Conservation (phyloP, 495 filamentous ascomycete species). For the Lasiosphaeria hispida region DNA sequence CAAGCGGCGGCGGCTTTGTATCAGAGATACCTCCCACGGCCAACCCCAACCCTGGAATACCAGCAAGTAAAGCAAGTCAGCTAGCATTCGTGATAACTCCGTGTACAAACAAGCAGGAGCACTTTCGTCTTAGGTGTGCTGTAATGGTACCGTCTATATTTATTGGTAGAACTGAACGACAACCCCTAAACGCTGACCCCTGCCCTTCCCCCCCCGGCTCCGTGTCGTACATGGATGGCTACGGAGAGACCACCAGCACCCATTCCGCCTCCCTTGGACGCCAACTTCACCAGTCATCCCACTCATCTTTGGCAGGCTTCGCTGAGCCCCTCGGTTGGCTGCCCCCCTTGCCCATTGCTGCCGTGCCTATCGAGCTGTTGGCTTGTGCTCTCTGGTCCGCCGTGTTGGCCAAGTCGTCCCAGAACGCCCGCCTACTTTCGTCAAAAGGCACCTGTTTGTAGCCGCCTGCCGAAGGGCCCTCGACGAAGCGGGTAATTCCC, state of each 20-base stretch:
- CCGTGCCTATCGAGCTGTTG: slow-evolving; percentile 63
- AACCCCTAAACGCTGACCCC: no score
- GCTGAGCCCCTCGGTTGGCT: slow-evolving; percentile 34
- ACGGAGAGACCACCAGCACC: not conserved
- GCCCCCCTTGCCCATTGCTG: slow-evolving; percentile 62
- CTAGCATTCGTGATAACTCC: not conserved
- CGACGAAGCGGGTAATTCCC: slow-evolving; percentile 78
- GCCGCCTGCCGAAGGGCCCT: slow-evolving; percentile 45
- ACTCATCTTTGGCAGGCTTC: slow-evolving; percentile 52
- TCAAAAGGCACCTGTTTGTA: slow-evolving; percentile 39
- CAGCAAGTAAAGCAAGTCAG: not conserved
- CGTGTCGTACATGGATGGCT: not conserved
- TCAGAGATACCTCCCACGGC: not conserved
- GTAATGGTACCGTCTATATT: no score
- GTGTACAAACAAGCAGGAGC: not conserved
- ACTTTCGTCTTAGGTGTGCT: no score
- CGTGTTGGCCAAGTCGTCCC: slow-evolving; percentile 71
- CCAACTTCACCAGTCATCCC: slow-evolving; percentile 61
- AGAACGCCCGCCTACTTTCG: slow-evolving; percentile 79
- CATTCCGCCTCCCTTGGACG: slow-evolving; percentile 8
- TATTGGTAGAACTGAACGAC: no score
- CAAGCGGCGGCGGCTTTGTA: slow-evolving; percentile 14
- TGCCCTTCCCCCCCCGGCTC: not conserved
- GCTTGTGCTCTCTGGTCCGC: slow-evolving; percentile 44
- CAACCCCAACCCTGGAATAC: slow-evolving; percentile 27